Evolutionary conservation across 345 rosid genomes (phyloP).

Genomic region (Psidium friedrichsthalianum): DNA sequence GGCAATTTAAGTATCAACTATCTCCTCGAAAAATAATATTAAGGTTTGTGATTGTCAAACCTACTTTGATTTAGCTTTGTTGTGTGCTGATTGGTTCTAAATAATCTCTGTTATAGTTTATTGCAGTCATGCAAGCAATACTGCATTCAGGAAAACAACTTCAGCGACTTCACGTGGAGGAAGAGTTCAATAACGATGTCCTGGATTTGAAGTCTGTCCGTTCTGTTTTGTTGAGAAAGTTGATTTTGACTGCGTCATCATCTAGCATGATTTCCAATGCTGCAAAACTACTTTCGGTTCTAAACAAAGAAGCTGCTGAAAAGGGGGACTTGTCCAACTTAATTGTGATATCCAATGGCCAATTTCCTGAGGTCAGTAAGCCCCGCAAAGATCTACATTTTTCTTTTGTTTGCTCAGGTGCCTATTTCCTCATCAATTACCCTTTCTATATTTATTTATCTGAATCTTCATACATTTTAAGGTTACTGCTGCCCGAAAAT

Average conservation of each 20-base stretch:
- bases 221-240: slow-evolving; percentile 50
- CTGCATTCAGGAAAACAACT: slow-evolving; percentile 68
- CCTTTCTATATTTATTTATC: background rate
- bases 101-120: slow-evolving; percentile 51
- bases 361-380: slow-evolving; percentile 59
- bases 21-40: background rate
- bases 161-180: slow-evolving; percentile 42
- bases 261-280: slow-evolving; percentile 48
- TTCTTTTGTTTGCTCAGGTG: background rate
- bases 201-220: slow-evolving; percentile 13
- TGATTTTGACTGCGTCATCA: slow-evolving; percentile 65
- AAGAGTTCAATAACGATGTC: slow-evolving; percentile 17
- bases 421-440: background rate
- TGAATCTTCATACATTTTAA: slow-evolving; percentile 3
- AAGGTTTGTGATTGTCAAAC: background rate
- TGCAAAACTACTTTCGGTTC: slow-evolving; percentile 51
- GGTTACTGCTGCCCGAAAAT: slow-evolving; percentile 62
- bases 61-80: background rate
- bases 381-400: background rate
- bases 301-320: slow-evolving; percentile 77
- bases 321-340: slow-evolving; percentile 55
- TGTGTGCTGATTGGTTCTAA: slow-evolving; percentile 15
- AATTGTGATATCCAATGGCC: slow-evolving; percentile 40
- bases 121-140: slow-evolving; percentile 77
- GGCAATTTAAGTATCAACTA: background rate